A percentile compares a stretch with the other conserved stretches of the same genome.
Conservation (phyloP, 2,329 filamentous ascomycete species). For the Hypoxylon sp. region DNA sequence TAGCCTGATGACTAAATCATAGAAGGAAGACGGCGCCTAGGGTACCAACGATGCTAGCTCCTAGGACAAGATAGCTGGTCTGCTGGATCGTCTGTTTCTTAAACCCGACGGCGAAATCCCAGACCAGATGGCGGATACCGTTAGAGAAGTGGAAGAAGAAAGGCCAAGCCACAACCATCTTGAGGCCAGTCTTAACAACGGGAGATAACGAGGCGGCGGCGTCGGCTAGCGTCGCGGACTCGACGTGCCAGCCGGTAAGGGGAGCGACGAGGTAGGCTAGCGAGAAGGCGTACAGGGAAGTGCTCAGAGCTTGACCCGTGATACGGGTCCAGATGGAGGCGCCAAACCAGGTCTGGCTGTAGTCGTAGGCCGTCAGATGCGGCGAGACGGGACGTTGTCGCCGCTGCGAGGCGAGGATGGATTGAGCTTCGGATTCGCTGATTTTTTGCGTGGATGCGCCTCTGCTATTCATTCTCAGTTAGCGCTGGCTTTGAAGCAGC, state of each 20-base stretch:
- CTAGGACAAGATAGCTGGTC: conserved; percentile 66
- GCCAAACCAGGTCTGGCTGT: conserved; percentile 87
- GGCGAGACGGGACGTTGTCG: conserved; percentile 85
- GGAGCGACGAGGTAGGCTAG: conserved; percentile 86
- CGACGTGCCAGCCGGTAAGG: conserved; percentile 74
- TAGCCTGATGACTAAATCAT: conserved; percentile 46
- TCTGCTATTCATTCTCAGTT: conserved; percentile 57
- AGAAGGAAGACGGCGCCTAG: conserved; percentile 65
- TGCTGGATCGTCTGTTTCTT: conserved; percentile 62
- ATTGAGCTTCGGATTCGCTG: conserved; percentile 66
- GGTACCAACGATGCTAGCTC: conserved; percentile 60
- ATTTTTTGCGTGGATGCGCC: conserved; percentile 71
- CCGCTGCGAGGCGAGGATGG: conserved; percentile 86
- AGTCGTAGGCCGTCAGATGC: conserved; percentile 88
- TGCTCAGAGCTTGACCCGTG: conserved; percentile 81
- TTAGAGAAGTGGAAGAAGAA: conserved; percentile 71
- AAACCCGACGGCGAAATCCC: conserved; percentile 68
- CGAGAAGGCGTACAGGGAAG: conserved; percentile 83
- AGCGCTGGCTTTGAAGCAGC: conserved; percentile 11
- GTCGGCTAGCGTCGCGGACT: conserved; percentile 72
- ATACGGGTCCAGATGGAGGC: conserved; percentile 83
- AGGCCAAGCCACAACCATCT: conserved; percentile 71
- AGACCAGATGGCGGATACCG: conserved; percentile 68
- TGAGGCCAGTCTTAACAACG: conserved; percentile 70
- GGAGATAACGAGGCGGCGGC: conserved; percentile 72